A percentile compares a stretch with the other conserved stretches of the same genome.
phyloP scores from a whole-genome alignment of 495 filamentous ascomycete genomes.

The Sordaria brevicollis region DNA sequence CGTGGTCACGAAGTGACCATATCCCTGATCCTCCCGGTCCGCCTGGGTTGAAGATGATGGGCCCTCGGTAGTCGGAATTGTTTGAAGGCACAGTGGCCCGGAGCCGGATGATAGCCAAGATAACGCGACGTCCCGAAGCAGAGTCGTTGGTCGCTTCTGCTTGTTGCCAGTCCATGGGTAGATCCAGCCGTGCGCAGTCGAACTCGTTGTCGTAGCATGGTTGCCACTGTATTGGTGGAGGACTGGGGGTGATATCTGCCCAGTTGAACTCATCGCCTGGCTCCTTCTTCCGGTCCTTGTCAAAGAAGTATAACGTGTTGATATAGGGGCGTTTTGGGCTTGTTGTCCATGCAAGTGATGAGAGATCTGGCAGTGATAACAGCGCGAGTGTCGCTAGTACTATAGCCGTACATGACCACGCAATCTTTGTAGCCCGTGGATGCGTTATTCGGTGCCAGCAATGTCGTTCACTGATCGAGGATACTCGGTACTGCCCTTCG shows the following conservation, averaged over 20 bases:
- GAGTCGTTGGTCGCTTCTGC: neutral
- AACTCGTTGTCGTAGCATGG: slow-evolving; percentile 19
- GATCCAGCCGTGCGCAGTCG: slow-evolving; percentile 32
- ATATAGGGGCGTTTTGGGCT: neutral
- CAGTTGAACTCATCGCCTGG: slow-evolving; percentile 8
- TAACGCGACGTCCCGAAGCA: slow-evolving; percentile 11
- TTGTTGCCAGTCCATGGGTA: slow-evolving; percentile 38
- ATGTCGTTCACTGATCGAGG: neutral
- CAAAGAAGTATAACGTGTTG: neutral
- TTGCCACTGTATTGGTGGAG: slow-evolving; percentile 20
- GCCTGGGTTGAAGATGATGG: slow-evolving; percentile 43
- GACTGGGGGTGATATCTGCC: slow-evolving; percentile 24
- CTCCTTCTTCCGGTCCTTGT: neutral
- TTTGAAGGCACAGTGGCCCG: slow-evolving; percentile 22
- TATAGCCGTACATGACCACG: neutral
- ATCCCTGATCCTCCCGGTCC: slow-evolving; percentile 43
- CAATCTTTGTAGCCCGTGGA: neutral
- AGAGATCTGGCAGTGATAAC: neutral
- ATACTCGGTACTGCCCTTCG: neutral
- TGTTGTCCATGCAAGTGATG: neutral
- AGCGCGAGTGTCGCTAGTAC: neutral
- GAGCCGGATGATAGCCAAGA: slow-evolving; percentile 36
- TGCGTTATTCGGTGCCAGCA: neutral
- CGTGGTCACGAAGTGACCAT: slow-evolving; percentile 25
- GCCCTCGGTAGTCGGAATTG: slow-evolving; percentile 27